phyloP scores from a whole-genome alignment of 768 basidiomycete species.

The Rhodocollybia butyracea region DNA sequence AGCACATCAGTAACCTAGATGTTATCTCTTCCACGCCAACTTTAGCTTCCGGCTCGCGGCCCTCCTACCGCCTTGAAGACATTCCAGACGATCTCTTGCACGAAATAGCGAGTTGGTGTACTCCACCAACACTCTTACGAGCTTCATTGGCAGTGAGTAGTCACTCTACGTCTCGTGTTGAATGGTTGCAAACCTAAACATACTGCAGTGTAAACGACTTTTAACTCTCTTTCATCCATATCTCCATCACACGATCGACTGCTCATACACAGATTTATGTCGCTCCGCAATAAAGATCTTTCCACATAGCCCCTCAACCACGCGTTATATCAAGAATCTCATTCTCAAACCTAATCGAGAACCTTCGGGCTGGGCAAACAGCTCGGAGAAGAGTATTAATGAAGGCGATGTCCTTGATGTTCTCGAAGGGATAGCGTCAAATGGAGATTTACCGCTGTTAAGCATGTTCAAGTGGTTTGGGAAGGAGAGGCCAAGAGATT shows the following conservation, averaged over 20 bases:
- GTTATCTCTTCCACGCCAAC: background rate
- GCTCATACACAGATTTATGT: background rate
- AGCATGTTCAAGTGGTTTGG: conserved; percentile 17
- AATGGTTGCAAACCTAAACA: background rate
- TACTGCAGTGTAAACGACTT: background rate
- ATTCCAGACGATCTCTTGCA: background rate
- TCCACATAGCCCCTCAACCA: background rate
- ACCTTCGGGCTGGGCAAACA: background rate
- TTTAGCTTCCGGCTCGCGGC: background rate
- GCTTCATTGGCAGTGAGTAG: background rate
- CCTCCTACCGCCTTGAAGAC: background rate
- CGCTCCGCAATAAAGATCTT: background rate
- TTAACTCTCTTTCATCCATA: background rate
- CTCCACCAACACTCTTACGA: background rate
- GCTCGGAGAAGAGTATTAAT: conserved; percentile 8
- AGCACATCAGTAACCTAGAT: background rate
- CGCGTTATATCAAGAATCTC: background rate
- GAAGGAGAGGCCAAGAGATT: conserved; percentile 15
- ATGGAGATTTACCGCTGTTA: conserved; percentile 9
- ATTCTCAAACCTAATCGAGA: conserved; percentile 3
- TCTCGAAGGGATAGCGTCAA: conserved; percentile 11
- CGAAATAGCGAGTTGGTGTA: conserved; percentile 1
- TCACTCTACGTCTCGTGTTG: background rate
- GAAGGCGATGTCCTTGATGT: conserved; percentile 10
- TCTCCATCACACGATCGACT: background rate